Evolutionary conservation across 176 grass and related monocot species (phyloP), one percentile per base, ranked within the genome.

Genomic region (Musa schizocarpa): DNA sequence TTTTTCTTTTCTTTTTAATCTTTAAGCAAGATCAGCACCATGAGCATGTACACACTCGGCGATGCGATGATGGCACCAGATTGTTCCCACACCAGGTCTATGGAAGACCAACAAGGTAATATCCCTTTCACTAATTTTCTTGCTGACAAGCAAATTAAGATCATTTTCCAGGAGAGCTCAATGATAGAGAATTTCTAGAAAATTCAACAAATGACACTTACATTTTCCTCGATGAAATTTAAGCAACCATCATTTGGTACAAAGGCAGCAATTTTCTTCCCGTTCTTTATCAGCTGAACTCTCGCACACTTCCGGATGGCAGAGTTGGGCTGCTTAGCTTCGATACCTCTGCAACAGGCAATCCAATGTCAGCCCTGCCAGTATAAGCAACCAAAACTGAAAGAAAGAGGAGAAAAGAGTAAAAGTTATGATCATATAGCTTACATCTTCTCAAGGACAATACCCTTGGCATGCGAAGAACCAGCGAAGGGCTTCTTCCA

Each of bases 371-470:
- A 11, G 9, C 13, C 21, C 9, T 65, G 2, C 24, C 63, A 65
- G 8, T 27, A 65, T 9, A 25, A 12, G 8, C 21, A 65, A 13
- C 63, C 23, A 14, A 13, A 29, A 1, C 21, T 11, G 13, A 22
- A 65, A 1, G 1, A 9, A 23, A 23, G 13, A 23, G 13, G 23
- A 25, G 12, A 22, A 65, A 65, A 65, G 9, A 23, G 13, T 19
- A 69, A 69, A 4, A 43, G 34, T 14, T 48, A 19, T 12, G 3
- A 19, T 48, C 1, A 21, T 64, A 20, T 52, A 50, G 34, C 74
- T 23, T 77, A 77, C 74, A 77, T 77, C 58, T 77, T 77, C 25
- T 77, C 74, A 52, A 77, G 74, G n/a, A 77, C 74, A 52, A 77
- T 77, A 49, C 74, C 74, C 74, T 77, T 77, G 74, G 74, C 74